Conservation (phyloP, 192 early-diverging fungal genomes). For the Mortierella claussenii region DNA sequence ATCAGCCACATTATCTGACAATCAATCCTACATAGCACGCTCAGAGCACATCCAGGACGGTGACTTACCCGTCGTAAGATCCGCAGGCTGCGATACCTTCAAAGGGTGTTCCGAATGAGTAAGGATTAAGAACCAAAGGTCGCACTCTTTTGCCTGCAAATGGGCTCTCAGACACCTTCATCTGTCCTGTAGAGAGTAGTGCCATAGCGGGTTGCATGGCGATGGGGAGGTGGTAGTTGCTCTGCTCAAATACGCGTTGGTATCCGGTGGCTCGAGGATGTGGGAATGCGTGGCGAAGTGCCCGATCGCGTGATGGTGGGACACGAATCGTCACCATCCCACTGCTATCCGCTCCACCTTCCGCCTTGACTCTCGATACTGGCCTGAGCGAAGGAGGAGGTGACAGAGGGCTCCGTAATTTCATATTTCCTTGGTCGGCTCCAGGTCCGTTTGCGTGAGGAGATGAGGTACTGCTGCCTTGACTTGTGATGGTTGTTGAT, state of each 20-base stretch:
- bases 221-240: background rate
- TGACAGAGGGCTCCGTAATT: background rate
- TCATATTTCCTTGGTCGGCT: too few species aligned
- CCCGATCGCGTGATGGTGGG: background rate
- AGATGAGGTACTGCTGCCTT: background rate
- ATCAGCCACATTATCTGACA: background rate
- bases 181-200: background rate
- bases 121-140: constrained; percentile 27
- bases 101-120: constrained; percentile 21
- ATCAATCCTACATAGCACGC: background rate
- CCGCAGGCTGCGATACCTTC: constrained; percentile 24
- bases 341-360: background rate
- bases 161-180: background rate
- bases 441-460: background rate
- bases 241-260: constrained; percentile 15
- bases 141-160: constrained; percentile 1
- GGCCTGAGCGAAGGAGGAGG: constrained; percentile 12
- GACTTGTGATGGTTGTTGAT: background rate
- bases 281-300: background rate
- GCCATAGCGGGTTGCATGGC: constrained; percentile 6
- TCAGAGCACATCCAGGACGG: background rate
- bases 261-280: constrained; percentile 1
- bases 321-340: constrained; percentile 9
- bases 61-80: constrained; percentile 19
- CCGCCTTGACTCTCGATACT: background rate